Percentiles rank a stretch among this genome's conserved stretches.
phyloP scores from a whole-genome alignment of 1,284 basidiomycete species.

The Phellinidium pouzarii region DNA sequence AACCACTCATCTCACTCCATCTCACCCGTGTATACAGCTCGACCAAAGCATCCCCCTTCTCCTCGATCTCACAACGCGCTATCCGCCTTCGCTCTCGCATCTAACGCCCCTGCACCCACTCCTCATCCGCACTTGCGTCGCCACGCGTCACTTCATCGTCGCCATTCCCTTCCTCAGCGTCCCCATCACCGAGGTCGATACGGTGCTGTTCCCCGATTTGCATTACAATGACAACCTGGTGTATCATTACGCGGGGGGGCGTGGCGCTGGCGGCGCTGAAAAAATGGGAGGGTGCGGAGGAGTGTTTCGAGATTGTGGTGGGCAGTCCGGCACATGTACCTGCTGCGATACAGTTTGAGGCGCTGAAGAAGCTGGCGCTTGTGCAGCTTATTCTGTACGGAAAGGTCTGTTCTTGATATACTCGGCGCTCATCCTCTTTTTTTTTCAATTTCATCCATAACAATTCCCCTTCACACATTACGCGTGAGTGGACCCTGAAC shows the following conservation, averaged over 20 bases:
- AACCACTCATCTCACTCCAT: too few relatives aligned
- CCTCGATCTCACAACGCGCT: conserved; percentile 50
- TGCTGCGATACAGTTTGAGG: conserved; percentile 74
- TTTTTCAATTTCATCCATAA: too few relatives aligned
- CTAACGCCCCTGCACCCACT: conserved; percentile 65
- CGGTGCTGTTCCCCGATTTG: conserved; percentile 43
- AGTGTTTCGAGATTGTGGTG: conserved; percentile 72
- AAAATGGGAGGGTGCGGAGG: conserved; percentile 58
- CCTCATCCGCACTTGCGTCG: conserved; percentile 44
- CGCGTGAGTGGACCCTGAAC: too few relatives aligned
- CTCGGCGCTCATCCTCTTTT: too few relatives aligned
- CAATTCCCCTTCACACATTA: too few relatives aligned
- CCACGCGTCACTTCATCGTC: conserved; percentile 42
- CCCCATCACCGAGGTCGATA: conserved; percentile 51
- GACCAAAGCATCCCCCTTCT: conserved; percentile 52
- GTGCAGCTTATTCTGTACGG: conserved; percentile 72
- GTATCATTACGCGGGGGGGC: conserved; percentile 74
- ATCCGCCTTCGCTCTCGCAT: conserved; percentile 46
- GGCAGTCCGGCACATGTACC: conserved; percentile 61
- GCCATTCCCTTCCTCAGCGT: conserved; percentile 51
- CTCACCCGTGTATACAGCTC: conserved; percentile 32
- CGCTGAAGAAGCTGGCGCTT: conserved; percentile 73
- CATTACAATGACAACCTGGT: conserved; percentile 67
- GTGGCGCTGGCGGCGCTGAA: conserved; percentile 55
- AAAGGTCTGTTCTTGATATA: conserved; percentile 36